A percentile compares a stretch with the other conserved stretches of the same genome.
Evolutionary conservation across 345 rosid genomes (phyloP).

Genomic region (Isatis tinctoria): DNA sequence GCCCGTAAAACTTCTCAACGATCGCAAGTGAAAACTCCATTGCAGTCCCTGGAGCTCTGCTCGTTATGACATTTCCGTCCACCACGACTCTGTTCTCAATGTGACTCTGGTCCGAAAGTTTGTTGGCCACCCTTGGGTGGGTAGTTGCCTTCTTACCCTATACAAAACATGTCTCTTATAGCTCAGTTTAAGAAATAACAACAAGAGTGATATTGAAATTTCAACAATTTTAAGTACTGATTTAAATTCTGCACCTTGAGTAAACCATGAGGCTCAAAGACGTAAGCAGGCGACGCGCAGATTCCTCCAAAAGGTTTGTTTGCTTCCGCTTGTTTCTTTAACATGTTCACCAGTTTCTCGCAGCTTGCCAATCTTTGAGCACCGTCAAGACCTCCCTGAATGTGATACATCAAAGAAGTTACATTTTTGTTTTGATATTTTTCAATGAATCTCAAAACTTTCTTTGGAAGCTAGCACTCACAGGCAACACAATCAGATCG

Average conservation of each 20-base stretch:
- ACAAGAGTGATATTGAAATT: not conserved
- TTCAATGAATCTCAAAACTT: not conserved
- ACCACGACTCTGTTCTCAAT: conserved; percentile 73
- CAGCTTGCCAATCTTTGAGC: conserved; percentile 75
- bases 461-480: conserved; percentile 33
- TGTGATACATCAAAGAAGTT: conserved; percentile 15
- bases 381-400: conserved; percentile 84
- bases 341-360: conserved; percentile 66
- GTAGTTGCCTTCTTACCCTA: conserved; percentile 97
- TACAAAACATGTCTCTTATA: not conserved
- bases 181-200: not conserved
- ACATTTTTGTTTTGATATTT: not conserved
- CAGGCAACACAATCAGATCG: conserved; percentile 87
- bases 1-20: conserved; percentile 81
- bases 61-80: conserved; percentile 88
- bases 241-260: conserved; percentile 53
- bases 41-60: conserved; percentile 92
- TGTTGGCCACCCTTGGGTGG: conserved; percentile 62
- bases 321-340: conserved; percentile 71
- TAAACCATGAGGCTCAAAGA: conserved; percentile 81
- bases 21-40: conserved; percentile 88
- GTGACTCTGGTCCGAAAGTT: conserved; percentile 73
- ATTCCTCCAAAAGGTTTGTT: conserved; percentile 83
- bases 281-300: conserved; percentile 85
- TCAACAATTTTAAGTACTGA: not conserved